Evolutionary conservation across 2,329 filamentous ascomycete genomes (phyloP), one percentile per base, ranked within the genome.

Genomic region (Colletotrichum magnum): DNA sequence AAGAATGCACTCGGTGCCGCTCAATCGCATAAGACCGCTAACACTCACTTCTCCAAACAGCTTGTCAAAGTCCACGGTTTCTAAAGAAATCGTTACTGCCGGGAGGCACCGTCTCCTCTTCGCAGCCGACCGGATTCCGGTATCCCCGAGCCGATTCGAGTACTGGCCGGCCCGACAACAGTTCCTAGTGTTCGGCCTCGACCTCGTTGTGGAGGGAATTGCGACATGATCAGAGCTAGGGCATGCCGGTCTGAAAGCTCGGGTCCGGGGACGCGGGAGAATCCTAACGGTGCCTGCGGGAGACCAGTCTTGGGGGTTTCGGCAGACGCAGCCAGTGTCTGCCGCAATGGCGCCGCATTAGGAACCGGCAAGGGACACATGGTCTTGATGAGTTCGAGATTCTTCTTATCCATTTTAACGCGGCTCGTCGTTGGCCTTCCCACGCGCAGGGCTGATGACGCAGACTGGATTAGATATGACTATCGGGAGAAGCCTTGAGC

Each of bases 21-120:
- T 4, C 51, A 7, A 28, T n/a, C 36, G 13, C 24, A 6, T 13
- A 43, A 36, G 26, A 36, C 41, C 26, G 47, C 53, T 70, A 54
- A 70, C 28, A 5, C 18, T 9, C 24, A 7, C 9, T 28, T 18
- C 18, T 16, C n/a, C 16, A 5, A 16, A 51, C 53, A 72, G 71
- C 65, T 72, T 53, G 69, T 72, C 61, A 72, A 85, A 83, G 86
- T 89, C 83, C 88, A 90, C 83, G 88, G 91, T 82, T 90, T 90
- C 84, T 90, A 89, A 86, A 77, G 77, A 26, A 63, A 50, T 56
- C 61, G 60, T 60, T 36, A 47, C 76, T 76, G 75, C 75, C 79
- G 79, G 80, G 79, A 75, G 74, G 72, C 73, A 75, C 74, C 76
- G 64, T 73, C 74, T 69, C 56, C 54, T 57, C 69, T 61, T 67